Conservation (phyloP, 306 rosid species). For the Abrus pulchellus region DNA sequence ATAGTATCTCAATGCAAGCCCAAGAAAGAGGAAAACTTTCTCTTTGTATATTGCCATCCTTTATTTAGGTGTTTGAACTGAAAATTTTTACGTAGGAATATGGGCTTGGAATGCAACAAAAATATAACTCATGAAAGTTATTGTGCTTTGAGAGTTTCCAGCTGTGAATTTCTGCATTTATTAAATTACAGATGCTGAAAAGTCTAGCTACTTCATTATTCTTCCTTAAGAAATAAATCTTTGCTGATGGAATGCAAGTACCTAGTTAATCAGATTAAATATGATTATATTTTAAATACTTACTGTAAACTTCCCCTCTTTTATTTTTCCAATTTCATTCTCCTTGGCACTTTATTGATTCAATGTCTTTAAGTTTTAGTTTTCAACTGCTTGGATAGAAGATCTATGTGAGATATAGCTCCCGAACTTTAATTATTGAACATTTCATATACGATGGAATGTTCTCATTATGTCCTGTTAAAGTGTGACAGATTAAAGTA, state of each 20-base stretch:
- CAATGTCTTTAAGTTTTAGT: neutral
- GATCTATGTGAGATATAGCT: neutral
- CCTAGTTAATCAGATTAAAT: slow-evolving; percentile 6
- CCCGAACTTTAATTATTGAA: neutral
- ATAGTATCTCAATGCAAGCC: neutral
- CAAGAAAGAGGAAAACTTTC: neutral
- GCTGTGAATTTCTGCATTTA: neutral
- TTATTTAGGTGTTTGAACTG: neutral
- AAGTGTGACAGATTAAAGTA: slow-evolving; percentile 9
- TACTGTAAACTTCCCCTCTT: neutral
- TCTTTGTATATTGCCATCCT: neutral
- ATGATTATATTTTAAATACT: neutral
- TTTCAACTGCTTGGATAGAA: neutral
- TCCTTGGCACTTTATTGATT: slow-evolving; percentile 3
- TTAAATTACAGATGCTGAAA: slow-evolving; percentile 1
- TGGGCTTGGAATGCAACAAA: neutral
- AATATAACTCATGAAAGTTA: neutral
- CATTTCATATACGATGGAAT: slow-evolving; percentile 4
- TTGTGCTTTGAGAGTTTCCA: slow-evolving; percentile 6
- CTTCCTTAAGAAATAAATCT: neutral
- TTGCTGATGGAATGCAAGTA: slow-evolving; percentile 23
- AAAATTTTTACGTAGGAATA: neutral
- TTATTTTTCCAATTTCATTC: neutral
- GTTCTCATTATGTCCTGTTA: neutral
- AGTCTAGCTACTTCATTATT: neutral